Conservation (phyloP, 1,284 basidiomycete genomes). For the Trametes versicolor region DNA sequence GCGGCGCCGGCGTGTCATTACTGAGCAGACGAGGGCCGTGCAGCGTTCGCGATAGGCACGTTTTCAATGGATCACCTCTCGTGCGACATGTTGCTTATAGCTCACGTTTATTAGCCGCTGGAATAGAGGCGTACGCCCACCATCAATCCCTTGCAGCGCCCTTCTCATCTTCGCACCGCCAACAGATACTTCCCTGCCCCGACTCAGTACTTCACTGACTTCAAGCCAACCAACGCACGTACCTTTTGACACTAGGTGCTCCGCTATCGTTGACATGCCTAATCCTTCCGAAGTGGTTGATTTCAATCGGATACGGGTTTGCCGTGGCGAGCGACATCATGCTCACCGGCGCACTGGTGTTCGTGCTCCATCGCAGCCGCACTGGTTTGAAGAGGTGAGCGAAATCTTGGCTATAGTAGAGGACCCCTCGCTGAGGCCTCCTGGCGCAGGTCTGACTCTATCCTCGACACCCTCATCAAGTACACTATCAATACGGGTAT, state of each 20-base stretch:
- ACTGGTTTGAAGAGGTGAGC: conserved; percentile 23
- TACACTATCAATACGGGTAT: conserved; percentile 30
- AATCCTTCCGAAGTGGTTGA: conserved; percentile 16
- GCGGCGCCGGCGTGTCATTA: background rate
- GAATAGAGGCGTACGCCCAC: background rate
- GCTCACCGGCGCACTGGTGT: conserved; percentile 16
- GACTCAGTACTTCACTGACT: background rate
- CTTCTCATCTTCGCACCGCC: background rate
- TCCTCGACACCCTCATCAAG: conserved; percentile 15
- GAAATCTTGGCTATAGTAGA: background rate
- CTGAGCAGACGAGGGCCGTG: background rate
- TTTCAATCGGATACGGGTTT: conserved; percentile 9
- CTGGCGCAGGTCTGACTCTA: conserved; percentile 11
- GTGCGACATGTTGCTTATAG: background rate
- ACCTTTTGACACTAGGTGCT: no score
- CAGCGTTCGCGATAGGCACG: background rate
- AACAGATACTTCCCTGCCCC: no score
- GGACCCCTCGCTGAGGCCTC: background rate
- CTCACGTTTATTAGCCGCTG: background rate
- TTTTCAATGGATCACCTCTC: background rate
- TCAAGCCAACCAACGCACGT: conserved; percentile 8
- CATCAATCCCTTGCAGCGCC: background rate
- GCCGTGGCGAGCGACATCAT: conserved; percentile 15
- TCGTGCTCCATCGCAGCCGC: conserved; percentile 14
- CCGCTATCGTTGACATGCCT: background rate